These are phyloP conservation scores for Pleurotus tuber-regium DNA, from an alignment of 768 basidiomycete genomes.

Conservation along the genomic window DNA sequence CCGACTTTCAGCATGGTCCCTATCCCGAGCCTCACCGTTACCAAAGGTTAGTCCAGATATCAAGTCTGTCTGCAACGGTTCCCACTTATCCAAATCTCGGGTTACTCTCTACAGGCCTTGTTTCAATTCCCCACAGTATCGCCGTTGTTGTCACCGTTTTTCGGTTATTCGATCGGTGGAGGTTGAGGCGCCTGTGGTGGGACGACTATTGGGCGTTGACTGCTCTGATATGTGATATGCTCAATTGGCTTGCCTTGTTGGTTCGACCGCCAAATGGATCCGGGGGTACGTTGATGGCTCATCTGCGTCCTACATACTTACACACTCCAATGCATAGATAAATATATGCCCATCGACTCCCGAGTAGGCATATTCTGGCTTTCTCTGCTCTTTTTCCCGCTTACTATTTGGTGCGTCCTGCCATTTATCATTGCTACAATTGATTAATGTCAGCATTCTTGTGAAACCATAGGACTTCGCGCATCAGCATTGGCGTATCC, in stretches of 20 bases:
- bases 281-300: not conserved
- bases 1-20: too few species aligned
- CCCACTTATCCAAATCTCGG: not conserved
- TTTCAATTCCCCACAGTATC: not conserved
- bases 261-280: not conserved
- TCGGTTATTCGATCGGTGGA: constrained; percentile 20
- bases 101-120: not conserved
- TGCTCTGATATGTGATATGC: constrained; percentile 17
- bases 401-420: not conserved
- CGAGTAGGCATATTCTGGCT: constrained; percentile 3
- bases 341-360: not conserved
- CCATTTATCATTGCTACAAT: not conserved
- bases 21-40: not conserved
- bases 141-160: constrained; percentile 16
- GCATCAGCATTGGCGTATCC: constrained; percentile 17
- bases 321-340: not conserved
- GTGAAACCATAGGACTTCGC: constrained; percentile 13
- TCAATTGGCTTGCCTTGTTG: constrained; percentile 4
- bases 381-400: constrained; percentile 1
- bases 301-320: not conserved
- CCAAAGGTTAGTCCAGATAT: not conserved
- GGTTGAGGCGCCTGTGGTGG: constrained; percentile 25
- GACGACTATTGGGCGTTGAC: constrained; percentile 26
- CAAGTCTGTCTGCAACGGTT: not conserved
- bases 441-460: not conserved